These are phyloP conservation scores for Linum lewisii DNA, from an alignment of 345 rosid genomes.

Conservation along the genomic window DNA sequence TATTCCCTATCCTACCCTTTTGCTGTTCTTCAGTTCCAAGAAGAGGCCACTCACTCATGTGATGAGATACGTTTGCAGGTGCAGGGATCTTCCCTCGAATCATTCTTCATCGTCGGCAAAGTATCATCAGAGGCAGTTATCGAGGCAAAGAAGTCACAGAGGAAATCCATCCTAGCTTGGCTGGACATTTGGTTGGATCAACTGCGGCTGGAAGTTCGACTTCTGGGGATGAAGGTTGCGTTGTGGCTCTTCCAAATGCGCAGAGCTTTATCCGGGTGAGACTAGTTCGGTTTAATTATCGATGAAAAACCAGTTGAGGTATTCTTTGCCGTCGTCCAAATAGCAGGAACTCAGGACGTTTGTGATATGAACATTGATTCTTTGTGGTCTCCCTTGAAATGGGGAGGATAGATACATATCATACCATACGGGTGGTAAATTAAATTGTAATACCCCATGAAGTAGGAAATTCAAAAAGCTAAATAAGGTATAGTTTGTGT, in stretches of 20 bases:
- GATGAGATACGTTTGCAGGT: constrained; percentile 25
- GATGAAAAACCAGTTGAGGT: not conserved
- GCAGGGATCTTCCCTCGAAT: constrained; percentile 69
- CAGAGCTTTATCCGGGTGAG: constrained; percentile 38
- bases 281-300: not conserved
- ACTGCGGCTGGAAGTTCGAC: constrained; percentile 49
- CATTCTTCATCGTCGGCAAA: constrained; percentile 67
- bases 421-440: not conserved
- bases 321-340: not conserved
- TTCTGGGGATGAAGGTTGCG: constrained; percentile 52
- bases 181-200: constrained; percentile 57
- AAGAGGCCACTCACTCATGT: not conserved
- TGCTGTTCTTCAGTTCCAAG: constrained; percentile 6
- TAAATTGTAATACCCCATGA: not conserved
- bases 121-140: constrained; percentile 76
- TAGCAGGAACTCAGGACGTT: not conserved
- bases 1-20: constrained; percentile 8
- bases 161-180: constrained; percentile 42
- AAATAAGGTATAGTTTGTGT: no score
- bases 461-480: not conserved
- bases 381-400: not conserved
- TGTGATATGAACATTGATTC: not conserved
- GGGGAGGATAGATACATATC: not conserved
- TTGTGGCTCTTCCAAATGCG: constrained; percentile 58
- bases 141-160: constrained; percentile 57